phyloP scores from a whole-genome alignment of 2,329 filamentous ascomycete genomes.

The Sarocladiaceae sp. region DNA sequence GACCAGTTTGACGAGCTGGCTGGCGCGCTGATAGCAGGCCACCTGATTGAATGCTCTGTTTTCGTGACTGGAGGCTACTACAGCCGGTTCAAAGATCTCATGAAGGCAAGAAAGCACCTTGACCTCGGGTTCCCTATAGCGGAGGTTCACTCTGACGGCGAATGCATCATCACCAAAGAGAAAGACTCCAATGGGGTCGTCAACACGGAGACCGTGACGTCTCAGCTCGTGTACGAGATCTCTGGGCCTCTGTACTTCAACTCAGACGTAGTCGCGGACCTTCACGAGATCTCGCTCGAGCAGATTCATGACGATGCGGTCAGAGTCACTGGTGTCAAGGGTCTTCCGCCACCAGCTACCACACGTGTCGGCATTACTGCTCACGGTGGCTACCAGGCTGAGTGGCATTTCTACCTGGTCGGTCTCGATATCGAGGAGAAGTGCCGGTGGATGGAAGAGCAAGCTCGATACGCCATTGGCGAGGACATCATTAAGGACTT shows the following conservation, averaged over 20 bases:
- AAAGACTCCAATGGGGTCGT: conserved; percentile 26
- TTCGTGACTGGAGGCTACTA: conserved; percentile 49
- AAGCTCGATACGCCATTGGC: conserved; percentile 19
- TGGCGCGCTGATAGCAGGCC: conserved; percentile 39
- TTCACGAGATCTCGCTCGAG: conserved; percentile 31
- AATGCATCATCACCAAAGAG: conserved; percentile 25
- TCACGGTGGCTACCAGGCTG: conserved; percentile 30
- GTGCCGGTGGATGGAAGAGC: conserved; percentile 20
- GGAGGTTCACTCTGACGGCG: conserved; percentile 22
- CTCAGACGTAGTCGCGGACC: conserved; percentile 31
- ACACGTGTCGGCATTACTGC: conserved; percentile 33
- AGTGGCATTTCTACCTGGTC: conserved; percentile 19
- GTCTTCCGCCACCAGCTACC: conserved; percentile 30
- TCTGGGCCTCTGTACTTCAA: conserved; percentile 35
- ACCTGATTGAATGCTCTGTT: conserved; percentile 43
- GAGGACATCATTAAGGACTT: conserved; percentile 15
- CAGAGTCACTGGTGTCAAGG: conserved; percentile 28
- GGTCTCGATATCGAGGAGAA: conserved; percentile 21
- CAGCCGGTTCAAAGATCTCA: conserved; percentile 28
- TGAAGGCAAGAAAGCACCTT: conserved; percentile 13
- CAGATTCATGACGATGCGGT: conserved; percentile 16
- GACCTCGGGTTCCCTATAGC: conserved; percentile 24
- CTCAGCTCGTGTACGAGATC: conserved; percentile 35
- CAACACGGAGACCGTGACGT: conserved; percentile 20
- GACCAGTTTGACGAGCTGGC: conserved; percentile 39